Evolutionary conservation across 768 basidiomycete genomes (phyloP), one percentile per base, ranked within the genome.

Genomic region (Hygrophorus russula): DNA sequence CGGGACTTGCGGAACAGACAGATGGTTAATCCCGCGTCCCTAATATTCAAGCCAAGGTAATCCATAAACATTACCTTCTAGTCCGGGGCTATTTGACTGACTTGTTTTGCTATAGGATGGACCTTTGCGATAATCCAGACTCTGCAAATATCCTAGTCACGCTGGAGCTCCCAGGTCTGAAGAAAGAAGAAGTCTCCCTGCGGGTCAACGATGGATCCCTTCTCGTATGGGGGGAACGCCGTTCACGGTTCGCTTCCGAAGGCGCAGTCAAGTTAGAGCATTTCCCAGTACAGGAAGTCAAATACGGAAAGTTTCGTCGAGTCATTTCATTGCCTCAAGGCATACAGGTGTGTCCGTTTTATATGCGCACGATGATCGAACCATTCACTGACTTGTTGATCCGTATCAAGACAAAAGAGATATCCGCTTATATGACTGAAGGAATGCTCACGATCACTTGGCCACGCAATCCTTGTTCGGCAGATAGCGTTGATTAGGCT

Each of bases 221-320:
- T 12, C 39, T 51, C 30, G 35, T 51, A 12, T 51, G 41, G 27
- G 49, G 49, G 13, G 47, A 47, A 48, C 46, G 49, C 5, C 47
- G 39, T 17, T 33, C 27, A 15, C 34, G 38, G 11, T 27, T 38
- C 13, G 38, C 18, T 24, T 14, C 24, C 27, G 33, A 35, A 19
- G 41, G 34, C 4, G 18, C 15, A 36, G 13, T 31, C 18, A 10
- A 15, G 1, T 6, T 29, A 18, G 29, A 37, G 11, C 29, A 24
- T 14, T 39, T 39, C 14, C 46, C 44, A 2, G 39, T 48, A 5
- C 46, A 48, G 30, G 49, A 51, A 42, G 33, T 51, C 36, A 51
- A 48, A 28, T 51, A 51, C 37, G 49, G 49, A 13, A 51, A 51
- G 45, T 51, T 48, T 27, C 38, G 43, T 9, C 46, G 49, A 31